Conservation (phyloP, 768 basidiomycete species). For the Mycena rebaudengoi region DNA sequence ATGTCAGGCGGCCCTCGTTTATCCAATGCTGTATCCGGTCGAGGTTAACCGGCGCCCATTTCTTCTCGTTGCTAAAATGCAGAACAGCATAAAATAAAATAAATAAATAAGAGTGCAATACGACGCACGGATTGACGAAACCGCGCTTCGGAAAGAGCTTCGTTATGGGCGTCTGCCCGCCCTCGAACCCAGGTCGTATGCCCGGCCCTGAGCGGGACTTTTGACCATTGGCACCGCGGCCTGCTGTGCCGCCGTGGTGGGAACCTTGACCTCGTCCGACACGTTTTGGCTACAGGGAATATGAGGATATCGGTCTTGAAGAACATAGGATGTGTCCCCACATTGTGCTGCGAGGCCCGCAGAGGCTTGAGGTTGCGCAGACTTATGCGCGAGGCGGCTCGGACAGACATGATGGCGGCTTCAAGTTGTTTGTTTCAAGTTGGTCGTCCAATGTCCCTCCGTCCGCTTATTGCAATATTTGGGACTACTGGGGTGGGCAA, state of each 20-base stretch:
- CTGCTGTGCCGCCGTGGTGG: constrained; percentile 90
- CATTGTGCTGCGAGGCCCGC: constrained; percentile 72
- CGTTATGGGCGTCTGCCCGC: constrained; percentile 95
- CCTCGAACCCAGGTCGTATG: constrained; percentile 88
- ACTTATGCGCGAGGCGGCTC: constrained; percentile 52
- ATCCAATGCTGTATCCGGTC: constrained; percentile 93
- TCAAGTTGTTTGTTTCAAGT: background rate
- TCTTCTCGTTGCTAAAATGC: constrained; percentile 68
- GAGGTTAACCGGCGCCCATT: constrained; percentile 85
- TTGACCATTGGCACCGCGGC: constrained; percentile 95
- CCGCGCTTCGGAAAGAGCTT: constrained; percentile 93
- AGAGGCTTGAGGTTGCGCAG: constrained; percentile 83
- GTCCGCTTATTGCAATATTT: constrained; percentile 84
- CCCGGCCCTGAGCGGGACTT: constrained; percentile 92
- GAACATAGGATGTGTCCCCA: constrained; percentile 37
- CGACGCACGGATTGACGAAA: constrained; percentile 88
- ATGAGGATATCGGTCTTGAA: constrained; percentile 1
- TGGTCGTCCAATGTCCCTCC: constrained; percentile 46
- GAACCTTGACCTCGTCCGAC: constrained; percentile 94
- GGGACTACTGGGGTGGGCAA: constrained; percentile 98
- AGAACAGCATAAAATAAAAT: constrained; percentile 5
- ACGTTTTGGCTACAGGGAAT: constrained; percentile 83
- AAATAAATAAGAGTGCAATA: background rate
- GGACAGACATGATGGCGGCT: constrained; percentile 42
- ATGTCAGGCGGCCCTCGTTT: constrained; percentile 80